Conservation (phyloP, 805 yeast genomes). For the Scheffersomyces amazonensis region DNA sequence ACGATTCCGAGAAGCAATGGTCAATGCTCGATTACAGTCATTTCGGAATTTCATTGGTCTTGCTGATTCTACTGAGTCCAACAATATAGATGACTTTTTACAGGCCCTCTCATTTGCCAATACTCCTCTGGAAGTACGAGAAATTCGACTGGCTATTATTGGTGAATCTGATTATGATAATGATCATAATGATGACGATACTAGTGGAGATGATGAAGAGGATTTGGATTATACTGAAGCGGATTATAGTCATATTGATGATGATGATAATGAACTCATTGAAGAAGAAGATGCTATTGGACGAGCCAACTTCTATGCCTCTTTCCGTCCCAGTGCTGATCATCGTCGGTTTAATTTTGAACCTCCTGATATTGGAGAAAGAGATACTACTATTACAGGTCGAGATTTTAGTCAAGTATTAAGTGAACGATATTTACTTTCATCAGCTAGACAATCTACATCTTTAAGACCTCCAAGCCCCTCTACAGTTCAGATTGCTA, state of each 20-base stretch:
- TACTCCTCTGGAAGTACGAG: constrained; percentile 1
- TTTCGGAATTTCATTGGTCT: too few relatives aligned
- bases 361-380: constrained; percentile 3
- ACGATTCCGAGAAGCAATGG: too few relatives aligned
- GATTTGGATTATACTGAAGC: constrained; percentile 2
- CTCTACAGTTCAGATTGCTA: background rate
- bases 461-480: constrained; percentile 1
- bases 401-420: background rate
- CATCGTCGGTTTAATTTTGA: constrained; percentile 7
- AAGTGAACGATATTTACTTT: constrained; percentile 16
- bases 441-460: constrained; percentile 23
- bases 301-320: constrained; percentile 7
- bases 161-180: constrained; percentile 3
- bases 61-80: too few relatives aligned
- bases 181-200: constrained; percentile 3
- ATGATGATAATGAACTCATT: constrained; percentile 1
- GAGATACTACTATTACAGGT: background rate
- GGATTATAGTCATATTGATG: too few relatives aligned
- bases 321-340: constrained; percentile 4
- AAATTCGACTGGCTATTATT: background rate
- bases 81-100: background rate
- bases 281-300: constrained; percentile 5
- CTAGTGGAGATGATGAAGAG: background rate
- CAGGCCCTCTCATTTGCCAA: constrained; percentile 3
- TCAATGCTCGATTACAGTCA: too few relatives aligned